These are phyloP conservation scores for Cystobasidium onofrii DNA, from an alignment of 768 basidiomycete genomes.

Conservation along the genomic window DNA sequence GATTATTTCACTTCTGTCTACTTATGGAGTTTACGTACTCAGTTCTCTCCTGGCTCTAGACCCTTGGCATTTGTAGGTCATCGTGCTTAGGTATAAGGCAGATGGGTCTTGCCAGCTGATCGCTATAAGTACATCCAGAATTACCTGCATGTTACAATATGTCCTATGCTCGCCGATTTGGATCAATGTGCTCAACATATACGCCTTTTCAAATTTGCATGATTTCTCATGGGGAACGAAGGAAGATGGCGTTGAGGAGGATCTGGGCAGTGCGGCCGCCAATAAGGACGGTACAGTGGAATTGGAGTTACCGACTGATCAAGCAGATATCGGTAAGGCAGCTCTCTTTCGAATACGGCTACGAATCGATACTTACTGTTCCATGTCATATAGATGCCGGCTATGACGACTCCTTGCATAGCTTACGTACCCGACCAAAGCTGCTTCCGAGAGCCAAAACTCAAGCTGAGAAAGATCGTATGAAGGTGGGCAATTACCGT, in stretches of 20 bases:
- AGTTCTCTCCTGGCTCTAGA: constrained; percentile 77
- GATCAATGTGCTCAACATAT: constrained; percentile 51
- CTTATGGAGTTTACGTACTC: constrained; percentile 55
- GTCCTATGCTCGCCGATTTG: constrained; percentile 58
- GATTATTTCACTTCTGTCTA: constrained; percentile 61
- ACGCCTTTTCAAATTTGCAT: constrained; percentile 70
- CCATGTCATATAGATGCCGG: constrained; percentile 53
- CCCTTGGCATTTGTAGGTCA: constrained; percentile 56
- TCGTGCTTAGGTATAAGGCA: no score
- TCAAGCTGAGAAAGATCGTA: constrained; percentile 42
- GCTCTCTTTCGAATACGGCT: not conserved
- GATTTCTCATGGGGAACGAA: constrained; percentile 40
- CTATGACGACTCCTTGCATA: constrained; percentile 82
- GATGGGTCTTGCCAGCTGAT: no score
- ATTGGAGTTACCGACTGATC: constrained; percentile 39
- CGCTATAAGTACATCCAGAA: constrained; percentile 37
- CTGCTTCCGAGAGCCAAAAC: constrained; percentile 42
- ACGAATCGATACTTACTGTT: not conserved
- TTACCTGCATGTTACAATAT: constrained; percentile 85
- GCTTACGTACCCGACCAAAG: constrained; percentile 41
- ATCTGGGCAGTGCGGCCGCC: constrained; percentile 39
- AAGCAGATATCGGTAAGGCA: constrained; percentile 39
- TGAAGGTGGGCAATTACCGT: constrained; percentile 39
- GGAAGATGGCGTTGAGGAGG: constrained; percentile 34
- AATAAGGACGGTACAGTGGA: constrained; percentile 39